Percentiles rank a stretch among this genome's conserved stretches.
phyloP scores from a whole-genome alignment of 2,329 filamentous ascomycete species.

The Aphanocladium album region DNA sequence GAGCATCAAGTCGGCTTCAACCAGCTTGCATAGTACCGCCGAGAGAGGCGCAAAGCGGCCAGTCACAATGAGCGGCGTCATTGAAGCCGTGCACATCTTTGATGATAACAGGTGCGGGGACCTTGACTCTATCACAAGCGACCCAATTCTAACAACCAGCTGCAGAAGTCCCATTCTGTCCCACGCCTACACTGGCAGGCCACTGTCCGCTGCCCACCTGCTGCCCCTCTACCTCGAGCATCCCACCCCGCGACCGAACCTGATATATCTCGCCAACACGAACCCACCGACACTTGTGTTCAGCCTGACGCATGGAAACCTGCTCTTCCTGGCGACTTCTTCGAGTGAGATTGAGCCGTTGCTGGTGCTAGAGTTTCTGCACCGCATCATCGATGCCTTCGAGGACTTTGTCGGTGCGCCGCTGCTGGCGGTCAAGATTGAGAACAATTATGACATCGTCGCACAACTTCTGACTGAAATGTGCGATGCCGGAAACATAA shows the following conservation, averaged over 20 bases:
- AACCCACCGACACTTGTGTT: slow-evolving; percentile 85
- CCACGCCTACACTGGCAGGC: slow-evolving; percentile 80
- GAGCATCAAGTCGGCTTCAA: background rate
- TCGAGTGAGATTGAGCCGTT: slow-evolving; percentile 84
- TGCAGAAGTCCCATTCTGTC: slow-evolving; percentile 76
- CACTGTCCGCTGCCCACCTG: slow-evolving; percentile 68
- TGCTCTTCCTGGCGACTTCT: slow-evolving; percentile 81
- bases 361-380: slow-evolving; percentile 87
- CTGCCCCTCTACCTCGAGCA: slow-evolving; percentile 85
- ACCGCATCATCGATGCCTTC: slow-evolving; percentile 84
- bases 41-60: slow-evolving; percentile 16
- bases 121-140: background rate
- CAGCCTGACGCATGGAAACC: slow-evolving; percentile 78
- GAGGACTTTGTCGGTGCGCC: slow-evolving; percentile 93
- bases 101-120: slow-evolving; percentile 78
- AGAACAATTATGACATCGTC: slow-evolving; percentile 86
- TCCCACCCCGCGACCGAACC: slow-evolving; percentile 71
- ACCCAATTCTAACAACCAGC: slow-evolving; percentile 20
- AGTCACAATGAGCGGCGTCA: slow-evolving; percentile 70
- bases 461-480: slow-evolving; percentile 92
- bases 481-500: slow-evolving; percentile 88
- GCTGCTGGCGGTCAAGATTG: slow-evolving; percentile 78
- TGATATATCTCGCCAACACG: slow-evolving; percentile 78
- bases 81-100: slow-evolving; percentile 95
- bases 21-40: background rate